Percentiles rank a stretch among this genome's conserved stretches.
Conservation (phyloP, 179 eudicot species). For the Gypsophila paniculata region DNA sequence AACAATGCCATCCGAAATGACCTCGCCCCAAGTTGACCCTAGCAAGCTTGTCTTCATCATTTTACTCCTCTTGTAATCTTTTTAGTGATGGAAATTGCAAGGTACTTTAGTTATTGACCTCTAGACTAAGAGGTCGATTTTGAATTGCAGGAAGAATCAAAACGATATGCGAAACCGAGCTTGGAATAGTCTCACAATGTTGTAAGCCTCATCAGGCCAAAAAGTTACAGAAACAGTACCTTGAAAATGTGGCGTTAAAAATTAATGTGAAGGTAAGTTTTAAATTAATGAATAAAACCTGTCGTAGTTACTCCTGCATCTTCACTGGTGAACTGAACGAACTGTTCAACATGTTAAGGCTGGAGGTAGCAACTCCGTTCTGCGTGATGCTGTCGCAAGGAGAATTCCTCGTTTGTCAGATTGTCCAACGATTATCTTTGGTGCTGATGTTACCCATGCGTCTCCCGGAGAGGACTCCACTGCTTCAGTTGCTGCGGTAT, state of each 20-base stretch:
- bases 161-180: constrained; percentile 68
- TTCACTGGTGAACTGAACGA: not conserved
- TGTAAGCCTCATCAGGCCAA: constrained; percentile 48
- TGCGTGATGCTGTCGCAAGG: constrained; percentile 27
- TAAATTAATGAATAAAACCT: not conserved
- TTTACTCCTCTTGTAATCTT: not conserved
- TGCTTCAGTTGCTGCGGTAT: constrained; percentile 92
- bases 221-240: constrained; percentile 47
- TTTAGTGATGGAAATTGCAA: not conserved
- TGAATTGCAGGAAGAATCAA: constrained; percentile 56
- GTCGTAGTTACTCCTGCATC: not conserved
- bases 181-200: constrained; percentile 80
- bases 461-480: constrained; percentile 71
- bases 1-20: too few relatives aligned
- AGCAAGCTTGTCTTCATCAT: too few relatives aligned
- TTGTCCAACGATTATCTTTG: constrained; percentile 60
- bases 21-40: too few relatives aligned
- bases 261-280: constrained; percentile 77
- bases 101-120: not conserved
- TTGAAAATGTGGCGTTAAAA: constrained; percentile 72
- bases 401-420: constrained; percentile 43
- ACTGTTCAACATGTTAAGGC: constrained; percentile 31
- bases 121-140: not conserved
- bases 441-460: constrained; percentile 95
- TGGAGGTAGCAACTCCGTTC: constrained; percentile 59